Evolutionary conservation across 2,329 filamentous ascomycete species (phyloP), one percentile per base, ranked within the genome.

Genomic region (Xylaria polymorpha): DNA sequence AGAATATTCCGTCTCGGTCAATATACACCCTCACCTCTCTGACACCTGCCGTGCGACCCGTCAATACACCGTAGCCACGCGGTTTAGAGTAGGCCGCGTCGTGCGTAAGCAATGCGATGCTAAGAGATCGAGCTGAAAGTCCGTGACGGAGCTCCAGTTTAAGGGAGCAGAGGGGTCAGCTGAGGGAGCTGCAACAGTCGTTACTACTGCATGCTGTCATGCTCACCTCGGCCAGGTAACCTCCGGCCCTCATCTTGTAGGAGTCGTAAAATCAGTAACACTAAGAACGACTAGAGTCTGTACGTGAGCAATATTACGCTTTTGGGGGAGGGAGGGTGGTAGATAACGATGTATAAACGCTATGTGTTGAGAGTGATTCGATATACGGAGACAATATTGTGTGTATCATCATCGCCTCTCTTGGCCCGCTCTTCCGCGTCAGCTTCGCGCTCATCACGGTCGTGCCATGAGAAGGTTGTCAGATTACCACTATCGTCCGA

Each of bases 81-180:
- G 51, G 41, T 41, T 14, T 48, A 48, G 51, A 56, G 60, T 32
- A 51, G 14, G 14, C 1, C 10, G 44, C 22, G 39, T 41, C 46
- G 53, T 50, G 60, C 55, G 46, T 55, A 53, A 46, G 44, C 32
- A n/a, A 55, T 59, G 60, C 25, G n/a, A 37, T 37, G 35, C 15
- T 15, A 32, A 37, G 25, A 44, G 10, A 6, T n/a, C 39, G 48
- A 22, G 66, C 66, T 68, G 61, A 53, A 37, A 59, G 41, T 56
- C 55, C 41, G 55, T 12, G 32, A 32, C 50, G 9, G 32, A 41
- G 15, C 22, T 53, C 29, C 14, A 18, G 41, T 44, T 37, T 35
- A 48, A 43, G 39, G 32, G 37, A 41, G 46, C 55, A 55, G 55
- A 22, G 5, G 44, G 20, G 32, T 64, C 61, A 68, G 61, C 61